These are phyloP conservation scores for Sarocladiaceae sp. DNA, from an alignment of 2,329 filamentous ascomycete genomes.

Conservation along the genomic window DNA sequence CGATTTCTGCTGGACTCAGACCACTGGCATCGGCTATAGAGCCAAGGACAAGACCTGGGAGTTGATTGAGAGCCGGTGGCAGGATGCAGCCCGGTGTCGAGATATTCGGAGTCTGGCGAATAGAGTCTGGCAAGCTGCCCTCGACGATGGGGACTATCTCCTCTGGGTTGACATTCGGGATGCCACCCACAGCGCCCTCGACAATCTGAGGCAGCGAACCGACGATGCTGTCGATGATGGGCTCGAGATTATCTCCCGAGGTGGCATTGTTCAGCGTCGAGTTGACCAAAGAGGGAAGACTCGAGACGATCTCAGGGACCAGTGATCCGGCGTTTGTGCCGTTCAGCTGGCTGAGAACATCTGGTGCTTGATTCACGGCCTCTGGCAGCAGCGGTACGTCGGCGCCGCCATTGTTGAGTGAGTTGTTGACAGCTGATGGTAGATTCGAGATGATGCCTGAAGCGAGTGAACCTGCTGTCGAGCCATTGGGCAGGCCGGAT, in stretches of 20 bases:
- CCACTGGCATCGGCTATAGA: slow-evolving; percentile 1
- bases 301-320: neutral
- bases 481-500: neutral
- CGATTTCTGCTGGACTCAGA: neutral
- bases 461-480: neutral
- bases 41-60: slow-evolving; percentile 1
- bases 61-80: neutral
- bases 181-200: neutral
- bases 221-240: slow-evolving; percentile 4
- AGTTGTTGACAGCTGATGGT: neutral
- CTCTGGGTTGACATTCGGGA: neutral
- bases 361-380: neutral
- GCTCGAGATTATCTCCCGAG: neutral
- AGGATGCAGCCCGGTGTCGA: neutral
- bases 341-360: neutral
- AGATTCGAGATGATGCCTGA: neutral
- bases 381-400: neutral
- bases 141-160: slow-evolving; percentile 5
- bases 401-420: neutral
- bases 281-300: slow-evolving; percentile 3
- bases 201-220: neutral
- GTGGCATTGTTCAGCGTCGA: neutral
- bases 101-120: slow-evolving; percentile 3
- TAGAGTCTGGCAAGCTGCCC: neutral
- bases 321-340: neutral